Conservation (phyloP, 2,329 filamentous ascomycete genomes). For the Ascochyta fabae region DNA sequence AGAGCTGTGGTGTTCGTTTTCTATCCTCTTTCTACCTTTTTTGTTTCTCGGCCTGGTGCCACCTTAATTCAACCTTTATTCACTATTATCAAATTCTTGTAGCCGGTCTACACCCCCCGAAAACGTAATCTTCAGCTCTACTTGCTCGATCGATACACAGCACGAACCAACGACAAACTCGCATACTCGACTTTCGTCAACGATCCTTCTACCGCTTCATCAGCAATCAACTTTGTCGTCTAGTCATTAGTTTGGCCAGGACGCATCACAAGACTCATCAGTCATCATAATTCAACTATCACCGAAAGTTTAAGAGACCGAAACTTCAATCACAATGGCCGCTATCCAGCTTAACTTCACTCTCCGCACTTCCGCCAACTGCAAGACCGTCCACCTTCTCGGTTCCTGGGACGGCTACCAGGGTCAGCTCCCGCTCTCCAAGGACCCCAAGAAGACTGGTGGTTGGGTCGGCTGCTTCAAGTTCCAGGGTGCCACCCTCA, state of each 20-base stretch:
- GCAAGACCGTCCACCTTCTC: slow-evolving; percentile 97
- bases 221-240: slow-evolving; percentile 41
- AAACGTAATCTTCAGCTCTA: slow-evolving; percentile 54
- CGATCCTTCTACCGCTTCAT: slow-evolving; percentile 42
- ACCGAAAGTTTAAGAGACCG: slow-evolving; percentile 34
- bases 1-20: slow-evolving; percentile 58
- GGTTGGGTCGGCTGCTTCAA: slow-evolving; percentile 96
- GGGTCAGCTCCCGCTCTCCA: slow-evolving; percentile 91
- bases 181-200: slow-evolving; percentile 35
- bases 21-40: slow-evolving; percentile 51
- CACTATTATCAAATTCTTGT: slow-evolving; percentile 49
- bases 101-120: slow-evolving; percentile 51
- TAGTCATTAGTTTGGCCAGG: slow-evolving; percentile 49
- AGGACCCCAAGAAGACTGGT: slow-evolving; percentile 86
- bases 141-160: slow-evolving; percentile 55
- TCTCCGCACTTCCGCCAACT: slow-evolving; percentile 92
- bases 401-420: slow-evolving; percentile 98
- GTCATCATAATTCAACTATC: slow-evolving; percentile 33
- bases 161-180: slow-evolving; percentile 37
- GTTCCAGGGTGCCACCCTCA: slow-evolving; percentile 86
- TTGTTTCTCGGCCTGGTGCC: slow-evolving; percentile 58
- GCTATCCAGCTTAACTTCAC: slow-evolving; percentile 93
- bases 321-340: slow-evolving; percentile 67
- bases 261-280: slow-evolving; percentile 35
- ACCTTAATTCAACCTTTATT: slow-evolving; percentile 44